Evolutionary conservation across 805 yeast genomes (phyloP).

Genomic region (Saccharomycopsis fodiens): DNA sequence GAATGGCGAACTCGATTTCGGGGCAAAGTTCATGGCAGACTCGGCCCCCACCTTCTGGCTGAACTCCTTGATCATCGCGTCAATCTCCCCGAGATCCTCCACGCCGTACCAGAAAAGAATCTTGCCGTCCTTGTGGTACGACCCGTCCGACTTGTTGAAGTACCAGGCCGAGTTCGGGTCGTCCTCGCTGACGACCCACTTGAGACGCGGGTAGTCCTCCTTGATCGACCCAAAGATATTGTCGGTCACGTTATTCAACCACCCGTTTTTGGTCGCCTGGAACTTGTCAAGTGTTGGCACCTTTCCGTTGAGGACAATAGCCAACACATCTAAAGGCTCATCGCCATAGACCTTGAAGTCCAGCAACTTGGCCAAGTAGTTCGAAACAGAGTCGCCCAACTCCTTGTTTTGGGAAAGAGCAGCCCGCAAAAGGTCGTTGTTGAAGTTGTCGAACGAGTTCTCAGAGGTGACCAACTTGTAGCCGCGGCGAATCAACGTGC

Average conservation of each 20-base stretch:
- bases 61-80: conserved; percentile 55
- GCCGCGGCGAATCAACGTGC: conserved; percentile 96
- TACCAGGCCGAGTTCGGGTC: conserved; percentile 89
- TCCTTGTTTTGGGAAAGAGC: conserved; percentile 75
- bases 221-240: conserved; percentile 79
- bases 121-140: conserved; percentile 81
- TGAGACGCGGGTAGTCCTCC: conserved; percentile 64
- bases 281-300: conserved; percentile 78
- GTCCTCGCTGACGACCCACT: conserved; percentile 87
- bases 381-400: conserved; percentile 66
- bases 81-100: conserved; percentile 50
- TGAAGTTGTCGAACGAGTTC: conserved; percentile 60
- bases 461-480: conserved; percentile 68
- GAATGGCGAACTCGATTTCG: conserved; percentile 20
- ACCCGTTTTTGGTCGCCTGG: conserved; percentile 79
- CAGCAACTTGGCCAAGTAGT: conserved; percentile 71
- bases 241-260: conserved; percentile 97
- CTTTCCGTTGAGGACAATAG: conserved; percentile 56
- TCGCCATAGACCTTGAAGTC: conserved; percentile 70
- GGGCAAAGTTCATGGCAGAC: conserved; percentile 1
- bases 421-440: conserved; percentile 62
- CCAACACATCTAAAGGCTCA: conserved; percentile 91
- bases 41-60: conserved; percentile 27
- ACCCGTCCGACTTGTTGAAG: conserved; percentile 89
- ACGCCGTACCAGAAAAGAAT: conserved; percentile 95